Evolutionary conservation across 2,329 filamentous ascomycete species (phyloP), one percentile per base, ranked within the genome.

Genomic region (Chrysoporthe austroafricana): DNA sequence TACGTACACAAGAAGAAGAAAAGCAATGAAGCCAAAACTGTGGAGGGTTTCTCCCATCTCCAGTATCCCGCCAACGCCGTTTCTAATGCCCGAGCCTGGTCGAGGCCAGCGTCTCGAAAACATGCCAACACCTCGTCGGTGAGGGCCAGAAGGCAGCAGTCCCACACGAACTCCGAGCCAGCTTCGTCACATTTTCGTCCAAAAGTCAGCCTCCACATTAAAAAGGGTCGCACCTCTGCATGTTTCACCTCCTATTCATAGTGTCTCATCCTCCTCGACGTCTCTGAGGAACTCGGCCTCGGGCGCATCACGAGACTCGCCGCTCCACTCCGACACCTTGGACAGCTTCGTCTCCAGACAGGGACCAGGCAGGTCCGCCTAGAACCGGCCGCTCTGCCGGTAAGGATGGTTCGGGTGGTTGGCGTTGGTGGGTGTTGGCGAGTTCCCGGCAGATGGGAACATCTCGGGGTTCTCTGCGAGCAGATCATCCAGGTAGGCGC

Each of bases 401-500:
- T 69, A 69, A 2, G 65, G 65, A 26, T 68, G 66, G 46, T 64
- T 69, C 66, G 46, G 71, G 72, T 26, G 74, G 72, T 46, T 74
- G 75, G 69, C 70, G 71, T 70, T 73, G 75, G 32, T 70, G 21
- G 73, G 73, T 50, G 62, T 73, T 72, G 66, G 72, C 68, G 56
- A 69, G 71, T 21, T 57, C 58, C 69, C 7, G 72, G 75, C 67
- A 2, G 84, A 82, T 13, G 85, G 85, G 64, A 87, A 81, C 71
- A 80, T 77, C 48, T 81, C 80, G 6, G 84, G 82, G 74, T 94
- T 90, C 71, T 91, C 92, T 74, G 94, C 93, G 70, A 97, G 90
- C 62, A 98, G 79, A 77, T 97, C 94, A 69, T 98, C 94, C 50
- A 98, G 83, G 76, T 94, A 97, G 21, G 93, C 92, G 77, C 93